phyloP scores from a whole-genome alignment of 305 asterid species.

The Coffea humblotiana region DNA sequence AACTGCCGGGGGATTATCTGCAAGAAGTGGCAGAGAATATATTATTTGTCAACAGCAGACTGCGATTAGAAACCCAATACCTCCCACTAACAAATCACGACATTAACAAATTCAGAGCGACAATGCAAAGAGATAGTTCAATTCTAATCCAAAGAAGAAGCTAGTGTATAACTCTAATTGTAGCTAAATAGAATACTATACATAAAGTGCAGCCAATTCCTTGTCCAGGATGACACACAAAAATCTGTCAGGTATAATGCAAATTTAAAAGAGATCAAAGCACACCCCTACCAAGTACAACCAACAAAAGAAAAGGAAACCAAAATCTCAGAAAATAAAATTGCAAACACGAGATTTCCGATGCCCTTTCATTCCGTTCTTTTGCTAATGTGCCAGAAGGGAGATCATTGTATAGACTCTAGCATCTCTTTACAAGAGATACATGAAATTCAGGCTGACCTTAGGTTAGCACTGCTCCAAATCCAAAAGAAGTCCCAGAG shows the following conservation, averaged over 20 bases:
- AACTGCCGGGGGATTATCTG: conserved; percentile 96
- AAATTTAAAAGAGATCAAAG: not conserved
- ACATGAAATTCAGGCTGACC: not conserved
- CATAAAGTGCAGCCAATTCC: not conserved
- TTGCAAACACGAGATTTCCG: not conserved
- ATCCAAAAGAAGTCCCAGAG: not conserved
- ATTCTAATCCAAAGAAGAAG: not conserved
- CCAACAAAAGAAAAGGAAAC: not conserved
- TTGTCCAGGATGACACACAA: not conserved
- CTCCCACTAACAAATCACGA: too few relatives aligned
- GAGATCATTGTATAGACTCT: not conserved
- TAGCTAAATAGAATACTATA: not conserved
- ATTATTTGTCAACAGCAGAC: not conserved
- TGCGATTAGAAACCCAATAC: not conserved
- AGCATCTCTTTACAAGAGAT: not conserved
- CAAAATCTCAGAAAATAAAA: not conserved
- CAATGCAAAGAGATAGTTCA: not conserved
- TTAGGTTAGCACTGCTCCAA: not conserved
- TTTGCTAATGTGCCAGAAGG: not conserved
- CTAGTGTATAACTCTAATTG: not conserved
- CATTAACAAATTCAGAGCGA: not conserved
- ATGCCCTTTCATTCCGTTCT: not conserved
- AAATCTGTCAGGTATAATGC: not conserved
- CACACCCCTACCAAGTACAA: not conserved
- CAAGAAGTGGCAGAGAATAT: conserved; percentile 17